Evolutionary conservation across 306 rosid species (phyloP).

Genomic region (Vigna reflexopilosa): DNA sequence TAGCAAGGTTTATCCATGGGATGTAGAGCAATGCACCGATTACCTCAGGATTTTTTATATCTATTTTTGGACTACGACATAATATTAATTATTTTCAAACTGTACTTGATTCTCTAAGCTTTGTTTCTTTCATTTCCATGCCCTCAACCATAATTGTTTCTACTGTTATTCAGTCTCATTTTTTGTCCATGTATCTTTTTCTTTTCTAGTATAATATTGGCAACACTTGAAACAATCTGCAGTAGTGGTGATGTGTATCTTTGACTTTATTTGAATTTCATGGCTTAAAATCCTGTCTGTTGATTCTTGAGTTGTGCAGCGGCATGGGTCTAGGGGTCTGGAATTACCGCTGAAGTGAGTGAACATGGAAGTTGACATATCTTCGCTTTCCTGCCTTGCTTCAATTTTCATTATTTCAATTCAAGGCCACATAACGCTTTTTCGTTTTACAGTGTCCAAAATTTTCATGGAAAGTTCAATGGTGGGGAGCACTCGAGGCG

Average conservation of each 20-base stretch:
- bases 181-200: background rate
- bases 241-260: background rate
- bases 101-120: background rate
- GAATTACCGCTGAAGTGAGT: background rate
- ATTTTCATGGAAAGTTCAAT: background rate
- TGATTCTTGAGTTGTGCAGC: conserved; percentile 13
- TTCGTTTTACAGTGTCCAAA: background rate
- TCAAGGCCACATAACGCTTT: background rate
- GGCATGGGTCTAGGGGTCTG: conserved; percentile 1
- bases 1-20: background rate
- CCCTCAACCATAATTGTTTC: background rate
- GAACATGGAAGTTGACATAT: background rate
- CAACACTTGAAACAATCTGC: conserved; percentile 17
- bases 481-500: conserved; percentile 39
- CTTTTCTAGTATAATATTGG: conserved; percentile 21
- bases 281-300: background rate
- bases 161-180: conserved; percentile 2
- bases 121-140: conserved; percentile 1
- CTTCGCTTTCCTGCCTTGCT: background rate
- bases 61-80: background rate
- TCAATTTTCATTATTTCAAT: background rate
- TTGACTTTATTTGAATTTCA: background rate
- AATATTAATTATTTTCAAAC: background rate
- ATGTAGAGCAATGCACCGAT: background rate
- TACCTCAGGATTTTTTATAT: background rate